A percentile compares a stretch with the other conserved stretches of the same genome.
These are phyloP conservation scores for Geotrichum bryndzae DNA, from an alignment of 1,139 yeast species.

Conservation along the genomic window DNA sequence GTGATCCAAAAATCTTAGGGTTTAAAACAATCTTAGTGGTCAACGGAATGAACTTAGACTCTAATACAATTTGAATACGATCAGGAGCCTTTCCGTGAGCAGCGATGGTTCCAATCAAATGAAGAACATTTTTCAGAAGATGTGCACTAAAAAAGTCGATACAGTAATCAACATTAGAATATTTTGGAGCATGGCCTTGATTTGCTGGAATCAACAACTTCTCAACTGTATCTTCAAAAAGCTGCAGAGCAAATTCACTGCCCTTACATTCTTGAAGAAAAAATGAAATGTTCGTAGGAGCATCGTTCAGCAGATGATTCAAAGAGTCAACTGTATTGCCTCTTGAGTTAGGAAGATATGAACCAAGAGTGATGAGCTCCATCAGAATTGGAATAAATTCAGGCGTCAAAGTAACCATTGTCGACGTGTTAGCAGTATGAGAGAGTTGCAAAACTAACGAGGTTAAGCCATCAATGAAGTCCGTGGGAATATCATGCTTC, in stretches of 20 bases:
- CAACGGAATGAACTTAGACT: constrained; percentile 64
- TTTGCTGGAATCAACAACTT: constrained; percentile 50
- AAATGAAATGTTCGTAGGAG: constrained; percentile 46
- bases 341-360: constrained; percentile 50
- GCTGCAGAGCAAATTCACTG: constrained; percentile 52
- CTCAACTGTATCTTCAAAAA: constrained; percentile 62
- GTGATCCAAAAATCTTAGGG: constrained; percentile 61
- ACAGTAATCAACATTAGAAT: constrained; percentile 49
- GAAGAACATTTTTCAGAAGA: constrained; percentile 42
- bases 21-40: constrained; percentile 56
- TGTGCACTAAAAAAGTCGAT: constrained; percentile 62
- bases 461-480: constrained; percentile 27
- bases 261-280: constrained; percentile 62
- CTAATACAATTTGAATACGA: constrained; percentile 75
- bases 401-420: constrained; percentile 49
- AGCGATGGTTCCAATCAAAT: constrained; percentile 58
- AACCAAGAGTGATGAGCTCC: constrained; percentile 51
- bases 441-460: constrained; percentile 30
- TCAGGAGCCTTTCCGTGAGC: constrained; percentile 70
- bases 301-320: constrained; percentile 48
- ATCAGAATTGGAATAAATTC: constrained; percentile 66
- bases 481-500: constrained; percentile 36
- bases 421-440: constrained; percentile 27
- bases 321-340: constrained; percentile 63
- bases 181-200: constrained; percentile 47